Percentiles rank a stretch among this genome's conserved stretches.
phyloP scores from a whole-genome alignment of 73 alveolate genomes.

The Paramecium sexaurelia region DNA sequence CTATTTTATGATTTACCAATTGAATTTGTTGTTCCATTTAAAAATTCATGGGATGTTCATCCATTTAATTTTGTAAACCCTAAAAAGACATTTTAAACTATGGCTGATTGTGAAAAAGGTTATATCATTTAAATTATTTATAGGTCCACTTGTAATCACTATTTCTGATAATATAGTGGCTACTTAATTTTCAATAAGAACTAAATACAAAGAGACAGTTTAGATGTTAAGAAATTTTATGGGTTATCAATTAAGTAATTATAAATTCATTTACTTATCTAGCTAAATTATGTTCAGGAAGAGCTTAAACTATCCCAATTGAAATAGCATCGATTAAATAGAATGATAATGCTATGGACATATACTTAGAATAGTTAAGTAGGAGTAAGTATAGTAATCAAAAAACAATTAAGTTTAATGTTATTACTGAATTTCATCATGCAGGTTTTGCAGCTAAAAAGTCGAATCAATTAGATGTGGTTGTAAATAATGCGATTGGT shows the following conservation, averaged over 20 bases:
- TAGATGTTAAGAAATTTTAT: slow-evolving; percentile 76
- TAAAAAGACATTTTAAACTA: slow-evolving; percentile 72
- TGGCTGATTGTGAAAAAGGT: slow-evolving; percentile 90
- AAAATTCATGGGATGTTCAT: slow-evolving; percentile 94
- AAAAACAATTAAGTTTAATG: slow-evolving; percentile 43
- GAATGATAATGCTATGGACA: slow-evolving; percentile 2
- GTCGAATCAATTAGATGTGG: slow-evolving; percentile 45
- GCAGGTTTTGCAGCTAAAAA: slow-evolving; percentile 65
- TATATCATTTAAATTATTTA: neutral
- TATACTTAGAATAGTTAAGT: neutral
- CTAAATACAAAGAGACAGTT: slow-evolving; percentile 78
- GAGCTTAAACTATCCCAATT: neutral
- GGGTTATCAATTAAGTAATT: slow-evolving; percentile 29
- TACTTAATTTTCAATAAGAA: slow-evolving; percentile 81
- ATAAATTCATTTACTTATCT: neutral
- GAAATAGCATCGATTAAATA: slow-evolving; percentile 22
- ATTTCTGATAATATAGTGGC: slow-evolving; percentile 88
- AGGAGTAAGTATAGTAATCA: neutral
- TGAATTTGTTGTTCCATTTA: slow-evolving; percentile 84
- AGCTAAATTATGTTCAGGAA: slow-evolving; percentile 16
- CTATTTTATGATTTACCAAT: slow-evolving; percentile 64
- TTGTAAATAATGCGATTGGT: slow-evolving; percentile 37
- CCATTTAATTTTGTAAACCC: slow-evolving; percentile 83
- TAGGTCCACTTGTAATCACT: neutral
- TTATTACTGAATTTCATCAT: slow-evolving; percentile 55